Percentiles rank a stretch among this genome's conserved stretches.
phyloP scores from a whole-genome alignment of 768 basidiomycete genomes.

The Mycena floridula region DNA sequence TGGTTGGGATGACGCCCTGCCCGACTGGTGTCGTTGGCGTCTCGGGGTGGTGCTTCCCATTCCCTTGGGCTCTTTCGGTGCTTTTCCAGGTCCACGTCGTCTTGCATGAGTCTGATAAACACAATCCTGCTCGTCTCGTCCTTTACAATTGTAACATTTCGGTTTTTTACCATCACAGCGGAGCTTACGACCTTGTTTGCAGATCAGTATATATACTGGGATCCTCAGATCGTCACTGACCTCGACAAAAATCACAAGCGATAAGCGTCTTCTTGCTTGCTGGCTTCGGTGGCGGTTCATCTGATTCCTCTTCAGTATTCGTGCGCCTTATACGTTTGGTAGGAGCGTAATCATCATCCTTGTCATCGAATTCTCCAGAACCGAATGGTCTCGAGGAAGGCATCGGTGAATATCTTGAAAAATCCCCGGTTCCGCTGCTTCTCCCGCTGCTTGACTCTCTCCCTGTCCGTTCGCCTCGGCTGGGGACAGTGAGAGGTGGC shows the following conservation, averaged over 20 bases:
- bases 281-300: conserved; percentile 13
- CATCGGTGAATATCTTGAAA: conserved; percentile 1
- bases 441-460: conserved; percentile 1
- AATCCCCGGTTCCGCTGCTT: background rate
- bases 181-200: conserved; percentile 65
- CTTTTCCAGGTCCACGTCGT: conserved; percentile 73
- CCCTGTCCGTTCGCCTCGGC: background rate
- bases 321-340: conserved; percentile 18
- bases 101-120: conserved; percentile 21
- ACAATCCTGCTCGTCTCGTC: conserved; percentile 30
- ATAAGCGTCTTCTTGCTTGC: conserved; percentile 46
- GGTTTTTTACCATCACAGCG: conserved; percentile 66
- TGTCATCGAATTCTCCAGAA: conserved; percentile 17
- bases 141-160: conserved; percentile 54
- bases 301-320: too few species aligned
- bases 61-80: conserved; percentile 52
- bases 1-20: background rate
- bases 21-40: background rate
- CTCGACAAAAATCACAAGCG: conserved; percentile 77
- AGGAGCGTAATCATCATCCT: conserved; percentile 16
- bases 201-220: conserved; percentile 1
- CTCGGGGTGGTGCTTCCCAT: too few species aligned
- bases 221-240: conserved; percentile 26
- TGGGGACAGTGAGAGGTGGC: too few species aligned
- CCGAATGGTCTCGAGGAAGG: conserved; percentile 1